Percentiles rank a stretch among this genome's conserved stretches.
These are phyloP conservation scores for Trichodelitschia bisporula DNA, from an alignment of 495 filamentous ascomycete genomes.

Conservation along the genomic window DNA sequence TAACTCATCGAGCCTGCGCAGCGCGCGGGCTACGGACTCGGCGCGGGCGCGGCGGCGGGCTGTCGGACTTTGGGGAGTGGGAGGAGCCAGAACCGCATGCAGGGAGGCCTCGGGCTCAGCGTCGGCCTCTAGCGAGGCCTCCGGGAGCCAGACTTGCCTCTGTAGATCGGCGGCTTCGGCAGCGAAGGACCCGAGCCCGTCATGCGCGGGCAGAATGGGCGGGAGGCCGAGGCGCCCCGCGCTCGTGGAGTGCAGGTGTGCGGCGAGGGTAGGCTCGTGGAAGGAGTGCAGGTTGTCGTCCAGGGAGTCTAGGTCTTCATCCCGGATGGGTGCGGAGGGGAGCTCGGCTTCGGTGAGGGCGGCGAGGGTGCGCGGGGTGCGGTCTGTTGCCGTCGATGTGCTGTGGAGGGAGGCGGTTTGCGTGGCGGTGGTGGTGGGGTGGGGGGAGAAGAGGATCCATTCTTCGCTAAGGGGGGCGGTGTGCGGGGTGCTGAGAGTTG, in stretches of 20 bases:
- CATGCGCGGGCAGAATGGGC: slow-evolving; percentile 75
- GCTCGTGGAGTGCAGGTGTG: slow-evolving; percentile 21
- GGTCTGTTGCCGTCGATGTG: too few relatives aligned
- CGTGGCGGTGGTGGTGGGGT: too few relatives aligned
- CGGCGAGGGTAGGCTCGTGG: slow-evolving; percentile 33
- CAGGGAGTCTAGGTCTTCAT: slow-evolving; percentile 71
- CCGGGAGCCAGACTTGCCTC: slow-evolving; percentile 47
- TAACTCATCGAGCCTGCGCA: slow-evolving; percentile 37
- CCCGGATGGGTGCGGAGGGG: too few relatives aligned
- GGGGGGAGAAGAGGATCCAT: slow-evolving; percentile 95
- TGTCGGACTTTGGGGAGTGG: slow-evolving; percentile 1
- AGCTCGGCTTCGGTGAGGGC: too few relatives aligned
- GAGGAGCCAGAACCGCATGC: too few relatives aligned
- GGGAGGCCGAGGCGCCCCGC: too few relatives aligned
- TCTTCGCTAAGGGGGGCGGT: too few relatives aligned
- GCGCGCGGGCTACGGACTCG: slow-evolving; percentile 36
- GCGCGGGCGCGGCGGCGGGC: slow-evolving; percentile 29
- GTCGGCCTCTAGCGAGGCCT: slow-evolving; percentile 4
- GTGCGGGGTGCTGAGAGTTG: too few relatives aligned
- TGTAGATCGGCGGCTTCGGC: slow-evolving; percentile 26
- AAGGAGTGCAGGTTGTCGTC: slow-evolving; percentile 80
- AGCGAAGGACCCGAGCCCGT: slow-evolving; percentile 70
- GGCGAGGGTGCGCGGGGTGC: too few relatives aligned
- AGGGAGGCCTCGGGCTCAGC: slow-evolving; percentile 1
- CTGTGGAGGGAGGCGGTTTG: too few relatives aligned